Base-by-base conservation (phyloP, 2,329 filamentous ascomycete genomes). In the Penicillium oxalicum region DNA sequence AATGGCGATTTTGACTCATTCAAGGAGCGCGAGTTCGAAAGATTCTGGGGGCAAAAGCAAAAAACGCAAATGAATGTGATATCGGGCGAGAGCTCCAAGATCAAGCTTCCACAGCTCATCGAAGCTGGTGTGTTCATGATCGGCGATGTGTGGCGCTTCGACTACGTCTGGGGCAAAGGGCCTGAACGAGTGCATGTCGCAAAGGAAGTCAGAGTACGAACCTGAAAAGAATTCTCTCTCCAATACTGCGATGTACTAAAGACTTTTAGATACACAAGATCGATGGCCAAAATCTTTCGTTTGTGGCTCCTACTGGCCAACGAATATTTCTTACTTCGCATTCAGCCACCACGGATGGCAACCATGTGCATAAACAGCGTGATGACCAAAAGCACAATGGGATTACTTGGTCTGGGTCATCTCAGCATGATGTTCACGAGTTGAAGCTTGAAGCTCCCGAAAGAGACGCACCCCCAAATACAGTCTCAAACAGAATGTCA, bases 41-140 rank as follows among this genome's bases (percentile, higher is more conserved):
- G 71, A 47, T 79, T 77, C 55, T 83, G 79, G 77, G 80, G 79
- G 0, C 75, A 80, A 61, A 79, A 78, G 53, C 71, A 73, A 60
- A 71, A 65, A 50, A 50, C 69, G 33, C 57, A 62, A 38, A 55
- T 53, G 33, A 50, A 49, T 7, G 51, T 69, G 43, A 33, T 13
- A n/a, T 61, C 73, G 7, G 73, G 73, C 4, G 69, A 75, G 48
- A 70, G 67, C 49, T 65, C 66, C 4, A 69, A 65, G 32, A 61
- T 74, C 11, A 73, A 67, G 48, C 45, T 74, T 26, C 57, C 56
- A 13, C 65, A 62, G 11, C 48, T 74, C 36, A 59, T 71, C 48
- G 50, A 62, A 27, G 55, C 69, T 43, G 66, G 63, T 3, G 52
- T 71, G 24, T 56, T 74, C 45, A 61, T 57, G 34, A 51, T 60